Evolutionary conservation across 1,139 yeast genomes (phyloP), one percentile per base, ranked within the genome.

Genomic region (Yamadazyma mexicana): DNA sequence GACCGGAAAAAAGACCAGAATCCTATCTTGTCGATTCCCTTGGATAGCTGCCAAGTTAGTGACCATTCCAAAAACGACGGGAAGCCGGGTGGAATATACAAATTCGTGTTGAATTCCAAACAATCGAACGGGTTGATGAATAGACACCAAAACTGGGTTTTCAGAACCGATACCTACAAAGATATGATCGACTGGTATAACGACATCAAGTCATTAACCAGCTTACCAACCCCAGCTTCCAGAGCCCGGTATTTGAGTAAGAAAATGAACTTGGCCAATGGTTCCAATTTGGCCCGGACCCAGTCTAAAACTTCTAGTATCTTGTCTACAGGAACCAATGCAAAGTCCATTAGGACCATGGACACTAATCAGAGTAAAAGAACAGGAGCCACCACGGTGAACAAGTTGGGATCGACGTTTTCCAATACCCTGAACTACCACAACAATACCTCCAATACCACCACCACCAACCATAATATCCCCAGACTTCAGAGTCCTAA

Each of bases 101-200:
- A 88, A 62, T 92, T 92, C 63, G 86, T 88, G 16, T 70, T 92
- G 45, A 77, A 77, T 46, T 84, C 94, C 17, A 86, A 83, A 51
- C 69, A 60, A 62, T 81, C 84, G 50, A 79, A 79, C 49, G 89
- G 91, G 9, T 56, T 71, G 46, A 69, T 71, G 56, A 85, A 84
- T 49, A 76, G 88, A 55, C 87, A 88, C 38, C 97, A 91, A 64
- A 89, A 88, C 55, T 89, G 94, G 88, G 95, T 89, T 9, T 91
- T 92, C 66, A 75, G 96, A 52, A 83, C 95, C 17, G 91, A 86
- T 55, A 77, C 84, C 34, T 85, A 85, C 54, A 83, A 81, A 34
- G 68, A 76, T 35, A 85, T 89, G 91, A 79, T 84, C 55, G 77
- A 74, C 20, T 92, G 98, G 98, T 87, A 78, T 60, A 77, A 77